A percentile compares a stretch with the other conserved stretches of the same genome.
These are phyloP conservation scores for Nectriaceae sp. DNA, from an alignment of 2,329 filamentous ascomycete species.

Conservation along the genomic window DNA sequence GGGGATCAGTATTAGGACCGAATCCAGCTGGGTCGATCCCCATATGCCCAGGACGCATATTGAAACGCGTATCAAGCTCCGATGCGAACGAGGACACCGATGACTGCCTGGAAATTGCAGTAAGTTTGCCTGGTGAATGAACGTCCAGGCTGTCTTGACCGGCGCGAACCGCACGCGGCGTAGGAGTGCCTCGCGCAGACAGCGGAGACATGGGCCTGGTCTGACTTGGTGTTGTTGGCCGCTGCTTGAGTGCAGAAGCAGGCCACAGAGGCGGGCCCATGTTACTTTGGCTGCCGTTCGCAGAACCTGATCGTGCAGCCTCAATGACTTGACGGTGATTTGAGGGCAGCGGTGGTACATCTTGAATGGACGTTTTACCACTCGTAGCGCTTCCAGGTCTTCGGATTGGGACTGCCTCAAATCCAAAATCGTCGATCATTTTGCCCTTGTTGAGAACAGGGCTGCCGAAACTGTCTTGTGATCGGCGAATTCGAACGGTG, in stretches of 20 bases:
- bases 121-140: conserved; percentile 49
- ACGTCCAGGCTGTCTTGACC: conserved; percentile 49
- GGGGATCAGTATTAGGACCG: conserved; percentile 78
- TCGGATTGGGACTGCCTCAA: conserved; percentile 39
- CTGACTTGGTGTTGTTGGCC: conserved; percentile 64
- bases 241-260: conserved; percentile 66
- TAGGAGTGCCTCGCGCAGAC: conserved; percentile 56
- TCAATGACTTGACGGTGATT: conserved; percentile 87
- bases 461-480: conserved; percentile 53
- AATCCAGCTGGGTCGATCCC: conserved; percentile 59
- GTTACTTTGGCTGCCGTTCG: conserved; percentile 45
- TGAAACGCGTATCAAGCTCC: conserved; percentile 89
- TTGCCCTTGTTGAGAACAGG: conserved; percentile 41
- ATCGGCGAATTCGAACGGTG: conserved; percentile 47
- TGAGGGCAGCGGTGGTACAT: conserved; percentile 71
- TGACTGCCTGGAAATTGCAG: conserved; percentile 54
- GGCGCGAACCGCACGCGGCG: conserved; percentile 53
- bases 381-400: conserved; percentile 77
- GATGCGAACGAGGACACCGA: conserved; percentile 96
- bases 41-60: conserved; percentile 63
- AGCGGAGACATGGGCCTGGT: conserved; percentile 46
- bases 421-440: conserved; percentile 39
- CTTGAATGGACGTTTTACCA: conserved; percentile 45
- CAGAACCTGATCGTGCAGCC: conserved; percentile 66
- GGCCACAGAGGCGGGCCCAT: conserved; percentile 89